Base-by-base conservation (phyloP, 176 grass and related monocot species). In the Phyllostachys edulis region DNA sequence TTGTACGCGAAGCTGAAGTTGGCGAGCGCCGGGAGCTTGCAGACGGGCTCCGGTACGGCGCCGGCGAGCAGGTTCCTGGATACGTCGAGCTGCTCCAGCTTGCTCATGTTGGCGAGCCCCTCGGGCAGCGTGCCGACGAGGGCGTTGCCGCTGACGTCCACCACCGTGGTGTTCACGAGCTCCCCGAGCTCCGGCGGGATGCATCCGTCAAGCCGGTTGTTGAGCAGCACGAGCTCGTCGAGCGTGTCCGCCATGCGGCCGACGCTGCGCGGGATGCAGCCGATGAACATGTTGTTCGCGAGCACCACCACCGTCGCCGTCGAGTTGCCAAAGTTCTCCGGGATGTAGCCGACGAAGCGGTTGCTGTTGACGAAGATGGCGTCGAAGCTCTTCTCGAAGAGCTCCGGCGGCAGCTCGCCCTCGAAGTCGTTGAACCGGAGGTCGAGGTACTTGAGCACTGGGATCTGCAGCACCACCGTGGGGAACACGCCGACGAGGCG, bases 401-500 rank as follows among this genome's bases (percentile, higher is more conserved):
- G 89, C 60, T 45, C 64, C 16, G 82, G 82, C 2, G 89, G 94
- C 7, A 94, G 68, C 14, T 36, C 16, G 9, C 91, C 94, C 16
- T 94, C 91, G 38, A 97, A 97, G 81, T 94, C 79, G 34, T 97
- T 97, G 87, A 76, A 97, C 13, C 94, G 82, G 16, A 97, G 2
- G 75, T 97, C 94, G 23, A 97, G 87, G 80, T 92, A 97, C 27
- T 74, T 85, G 61, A 97, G 87, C 26, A 83, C 54, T 0, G 91
- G 91, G 5, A 92, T 71, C 10, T 66, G n/a, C 1, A 97, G 29
- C 8, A 92, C 85, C 13, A 87, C 89, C 70, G 0, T 38, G 0
- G 91, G 91, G 59, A 97, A 97, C 3, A 2, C 42, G 1, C 94
- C 94, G 34, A 97, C 94, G 21, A 97, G 82, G n/a, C 94, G 91